Conservation (phyloP, 768 basidiomycete species). For the Kwoniella dejecticola region DNA sequence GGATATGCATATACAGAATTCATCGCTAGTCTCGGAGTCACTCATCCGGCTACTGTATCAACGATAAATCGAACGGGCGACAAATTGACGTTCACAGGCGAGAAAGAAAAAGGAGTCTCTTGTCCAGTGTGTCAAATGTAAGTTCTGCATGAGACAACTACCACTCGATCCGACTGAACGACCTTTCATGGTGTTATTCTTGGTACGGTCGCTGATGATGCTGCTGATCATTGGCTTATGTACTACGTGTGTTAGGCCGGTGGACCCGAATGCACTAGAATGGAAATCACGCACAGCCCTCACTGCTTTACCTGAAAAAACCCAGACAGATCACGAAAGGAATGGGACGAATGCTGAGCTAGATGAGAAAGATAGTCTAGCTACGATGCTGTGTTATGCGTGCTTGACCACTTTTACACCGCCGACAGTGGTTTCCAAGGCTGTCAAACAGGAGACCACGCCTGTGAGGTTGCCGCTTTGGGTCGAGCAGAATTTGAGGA, state of each 20-base stretch:
- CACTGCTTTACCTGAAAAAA: slow-evolving; percentile 29
- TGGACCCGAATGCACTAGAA: slow-evolving; percentile 45
- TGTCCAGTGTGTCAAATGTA: slow-evolving; percentile 51
- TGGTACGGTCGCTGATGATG: too few species aligned
- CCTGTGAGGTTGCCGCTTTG: slow-evolving; percentile 37
- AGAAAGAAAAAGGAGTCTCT: not conserved
- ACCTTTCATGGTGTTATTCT: too few species aligned
- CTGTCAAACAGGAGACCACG: not conserved
- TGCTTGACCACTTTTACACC: slow-evolving; percentile 50
- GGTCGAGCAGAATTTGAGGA: slow-evolving; percentile 28
- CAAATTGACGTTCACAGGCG: slow-evolving; percentile 49
- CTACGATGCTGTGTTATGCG: slow-evolving; percentile 46
- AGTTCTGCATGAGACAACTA: slow-evolving; percentile 15
- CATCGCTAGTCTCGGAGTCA: slow-evolving; percentile 45
- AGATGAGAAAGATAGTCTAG: slow-evolving; percentile 20
- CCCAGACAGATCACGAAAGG: not conserved
- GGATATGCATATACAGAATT: slow-evolving; percentile 39
- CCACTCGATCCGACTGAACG: too few species aligned
- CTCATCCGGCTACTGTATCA: slow-evolving; percentile 55
- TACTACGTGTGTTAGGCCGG: slow-evolving; percentile 32
- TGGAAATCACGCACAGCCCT: slow-evolving; percentile 54
- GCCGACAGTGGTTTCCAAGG: slow-evolving; percentile 9
- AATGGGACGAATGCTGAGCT: not conserved
- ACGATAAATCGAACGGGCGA: slow-evolving; percentile 54
- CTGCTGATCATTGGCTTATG: not conserved